Conservation (phyloP, 2,329 filamentous ascomycete species). For the Pseudocercospora pini-densiflorae region DNA sequence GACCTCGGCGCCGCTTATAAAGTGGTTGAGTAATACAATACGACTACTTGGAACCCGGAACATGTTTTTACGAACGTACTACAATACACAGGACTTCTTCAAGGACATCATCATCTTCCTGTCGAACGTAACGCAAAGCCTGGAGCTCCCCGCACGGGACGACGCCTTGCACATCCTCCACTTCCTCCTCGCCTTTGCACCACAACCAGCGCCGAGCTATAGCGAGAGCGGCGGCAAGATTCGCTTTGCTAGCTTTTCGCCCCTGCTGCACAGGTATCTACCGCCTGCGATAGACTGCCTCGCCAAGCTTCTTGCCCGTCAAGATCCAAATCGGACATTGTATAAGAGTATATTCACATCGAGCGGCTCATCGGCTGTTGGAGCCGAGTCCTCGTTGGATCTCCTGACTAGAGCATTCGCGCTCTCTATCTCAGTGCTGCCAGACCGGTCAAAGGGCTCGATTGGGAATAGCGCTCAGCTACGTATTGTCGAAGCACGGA, state of each 20-base stretch:
- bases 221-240: conserved; percentile 50
- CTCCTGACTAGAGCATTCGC: conserved; percentile 86
- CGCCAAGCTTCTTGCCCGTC: conserved; percentile 87
- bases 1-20: conserved; percentile 76
- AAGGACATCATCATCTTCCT: conserved; percentile 90
- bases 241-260: conserved; percentile 81
- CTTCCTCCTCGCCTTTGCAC: conserved; percentile 89
- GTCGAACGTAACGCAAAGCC: conserved; percentile 77
- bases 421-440: conserved; percentile 82
- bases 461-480: conserved; percentile 49
- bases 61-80: conserved; percentile 78
- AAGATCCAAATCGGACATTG: conserved; percentile 87
- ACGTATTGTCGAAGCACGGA: conserved; percentile 77
- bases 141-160: conserved; percentile 83
- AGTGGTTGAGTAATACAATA: conserved; percentile 82
- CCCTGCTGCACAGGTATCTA: conserved; percentile 81
- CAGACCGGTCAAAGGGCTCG: conserved; percentile 68
- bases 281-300: conserved; percentile 88
- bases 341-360: conserved; percentile 82
- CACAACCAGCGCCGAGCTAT: conserved; percentile 70
- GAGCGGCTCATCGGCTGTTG: conserved; percentile 51
- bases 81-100: conserved; percentile 94
- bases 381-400: conserved; percentile 65
- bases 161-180: conserved; percentile 85
- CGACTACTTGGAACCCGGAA: conserved; percentile 87